Base-by-base conservation (phyloP, 192 early-diverging fungal species). In the Geranomyces michiganensis region DNA sequence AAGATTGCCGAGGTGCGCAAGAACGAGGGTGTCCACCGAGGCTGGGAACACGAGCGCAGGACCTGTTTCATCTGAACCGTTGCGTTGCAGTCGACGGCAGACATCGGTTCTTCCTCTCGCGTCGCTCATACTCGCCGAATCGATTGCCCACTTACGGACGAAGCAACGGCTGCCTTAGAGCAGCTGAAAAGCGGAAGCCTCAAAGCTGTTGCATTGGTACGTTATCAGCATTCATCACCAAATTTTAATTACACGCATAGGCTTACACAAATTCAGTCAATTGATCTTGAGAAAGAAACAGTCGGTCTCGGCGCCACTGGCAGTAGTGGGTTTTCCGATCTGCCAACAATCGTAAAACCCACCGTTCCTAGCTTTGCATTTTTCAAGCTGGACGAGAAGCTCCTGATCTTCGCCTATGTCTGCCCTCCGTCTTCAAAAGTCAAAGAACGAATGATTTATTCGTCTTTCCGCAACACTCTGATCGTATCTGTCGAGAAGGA, bases 381-480 rank as follows among this genome's bases (percentile, higher is more conserved):
- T 56, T 88, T 81, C 47, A 53, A 53, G n/a, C 51, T 41, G 36
- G 36, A 53, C 51, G 51, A 3, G 15, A 53, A 26, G 24, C 24
- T 26, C 7, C 51, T 53, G 30, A 86, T 94, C n/a, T 96, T 96
- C 76, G 81, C 92, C 62, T 95, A 92, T 75, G 89, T 89, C 27
- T 98, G 95, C 70, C 95, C 96, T 10, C 78, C 87, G 27, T 65
- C 77, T 9, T 89, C 91, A 60, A 93, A 92, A 76, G 90, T 98
- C 64, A 89, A 91, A 45, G 86, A 93, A 51, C 84, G 91, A n/a
- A 98, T 97, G 96, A 67, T 94, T 33, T 96, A 93, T 77, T 93
- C 93, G 12, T 85, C 93, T 0, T 91, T 87, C 53, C 84, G 89
- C 49, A 74, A 79, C 21, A 87, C 81, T 32, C 82, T 94, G 22